A percentile compares a stretch with the other conserved stretches of the same genome.
phyloP scores from a whole-genome alignment of 2,329 filamentous ascomycete genomes.

The Camptophora hylomeconis region DNA sequence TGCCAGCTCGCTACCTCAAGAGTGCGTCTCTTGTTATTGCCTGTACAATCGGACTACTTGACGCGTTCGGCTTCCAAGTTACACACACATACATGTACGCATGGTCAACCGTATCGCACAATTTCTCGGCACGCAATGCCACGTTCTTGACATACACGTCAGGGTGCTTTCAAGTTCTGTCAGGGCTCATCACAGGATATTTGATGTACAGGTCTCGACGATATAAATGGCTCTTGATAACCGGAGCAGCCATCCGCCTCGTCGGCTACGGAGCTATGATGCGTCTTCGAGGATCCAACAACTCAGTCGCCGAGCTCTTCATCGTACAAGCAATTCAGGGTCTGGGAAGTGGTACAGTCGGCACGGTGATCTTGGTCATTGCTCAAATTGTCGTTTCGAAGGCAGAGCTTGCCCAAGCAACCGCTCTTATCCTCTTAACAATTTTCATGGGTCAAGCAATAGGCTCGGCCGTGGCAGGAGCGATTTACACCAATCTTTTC shows the following conservation, averaged over 20 bases:
- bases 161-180: constrained; percentile 31
- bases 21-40: constrained; percentile 31
- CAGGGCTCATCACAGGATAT: constrained; percentile 28
- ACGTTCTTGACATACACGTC: constrained; percentile 30
- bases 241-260: constrained; percentile 29
- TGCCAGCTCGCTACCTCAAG: constrained; percentile 34
- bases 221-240: constrained; percentile 36
- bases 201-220: constrained; percentile 30
- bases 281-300: constrained; percentile 31
- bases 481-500: constrained; percentile 38
- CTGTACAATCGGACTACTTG: constrained; percentile 27
- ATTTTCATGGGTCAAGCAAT: constrained; percentile 27
- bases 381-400: constrained; percentile 35
- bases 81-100: constrained; percentile 38
- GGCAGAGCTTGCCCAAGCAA: constrained; percentile 35
- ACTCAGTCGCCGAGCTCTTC: constrained; percentile 34
- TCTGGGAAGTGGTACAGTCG: constrained; percentile 34
- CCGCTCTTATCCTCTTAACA: constrained; percentile 32
- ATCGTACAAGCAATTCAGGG: constrained; percentile 37
- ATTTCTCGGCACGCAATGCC: constrained; percentile 27
- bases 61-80: constrained; percentile 30
- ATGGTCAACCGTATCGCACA: constrained; percentile 33
- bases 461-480: constrained; percentile 32
- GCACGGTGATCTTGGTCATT: constrained; percentile 30
- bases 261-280: constrained; percentile 40